phyloP scores from a whole-genome alignment of 2,329 filamentous ascomycete species.

The Penicillium sp. region DNA sequence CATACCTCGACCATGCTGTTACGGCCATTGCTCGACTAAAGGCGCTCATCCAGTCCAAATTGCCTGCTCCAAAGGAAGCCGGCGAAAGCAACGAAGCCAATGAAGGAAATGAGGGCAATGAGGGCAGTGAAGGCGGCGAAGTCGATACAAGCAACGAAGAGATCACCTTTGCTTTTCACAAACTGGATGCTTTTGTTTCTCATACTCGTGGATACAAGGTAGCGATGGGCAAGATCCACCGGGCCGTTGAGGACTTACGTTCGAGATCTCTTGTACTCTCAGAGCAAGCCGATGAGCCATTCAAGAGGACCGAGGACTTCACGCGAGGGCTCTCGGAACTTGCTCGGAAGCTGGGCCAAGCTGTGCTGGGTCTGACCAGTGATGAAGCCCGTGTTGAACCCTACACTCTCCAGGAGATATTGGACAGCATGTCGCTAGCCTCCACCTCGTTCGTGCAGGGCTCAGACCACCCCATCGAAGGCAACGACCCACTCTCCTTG shows the following conservation, averaged over 20 bases:
- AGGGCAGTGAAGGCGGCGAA: constrained; percentile 46
- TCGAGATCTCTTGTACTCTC: constrained; percentile 71
- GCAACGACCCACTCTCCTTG: constrained; percentile 64
- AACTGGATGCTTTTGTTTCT: constrained; percentile 68
- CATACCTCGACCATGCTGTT: constrained; percentile 75
- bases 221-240: constrained; percentile 72
- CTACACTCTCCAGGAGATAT: constrained; percentile 66
- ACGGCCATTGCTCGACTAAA: constrained; percentile 64
- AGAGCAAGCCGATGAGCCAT: constrained; percentile 65
- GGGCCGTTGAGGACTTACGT: constrained; percentile 74
- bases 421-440: constrained; percentile 54
- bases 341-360: constrained; percentile 65
- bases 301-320: constrained; percentile 67
- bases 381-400: constrained; percentile 71
- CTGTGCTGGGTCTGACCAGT: constrained; percentile 64
- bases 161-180: constrained; percentile 66
- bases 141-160: constrained; percentile 61
- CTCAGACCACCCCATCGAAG: constrained; percentile 28
- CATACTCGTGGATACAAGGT: constrained; percentile 83
- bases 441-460: constrained; percentile 25
- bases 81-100: constrained; percentile 52
- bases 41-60: constrained; percentile 64
- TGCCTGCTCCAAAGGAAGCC: constrained; percentile 60
- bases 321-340: constrained; percentile 66
- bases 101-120: constrained; percentile 55